phyloP scores from a whole-genome alignment of 2,329 filamentous ascomycete genomes.

The Aspergillus clavatus region DNA sequence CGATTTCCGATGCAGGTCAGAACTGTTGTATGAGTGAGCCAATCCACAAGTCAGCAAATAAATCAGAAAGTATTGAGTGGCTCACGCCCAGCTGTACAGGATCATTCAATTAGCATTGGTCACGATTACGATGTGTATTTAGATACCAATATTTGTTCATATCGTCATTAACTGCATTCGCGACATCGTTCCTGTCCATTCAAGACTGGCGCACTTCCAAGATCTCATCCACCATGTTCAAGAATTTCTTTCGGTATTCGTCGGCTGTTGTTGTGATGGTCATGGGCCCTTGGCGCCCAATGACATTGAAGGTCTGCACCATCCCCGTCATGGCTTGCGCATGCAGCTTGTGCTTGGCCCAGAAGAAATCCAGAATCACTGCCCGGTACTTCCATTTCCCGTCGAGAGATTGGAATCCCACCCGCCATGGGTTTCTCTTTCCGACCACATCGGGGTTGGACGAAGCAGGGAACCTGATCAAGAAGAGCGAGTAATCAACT shows the following conservation, averaged over 20 bases:
- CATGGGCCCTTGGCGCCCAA: conserved; percentile 65
- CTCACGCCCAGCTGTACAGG: neutral
- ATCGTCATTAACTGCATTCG: neutral
- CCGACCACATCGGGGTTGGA: conserved; percentile 30
- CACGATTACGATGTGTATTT: neutral
- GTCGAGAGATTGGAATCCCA: conserved; percentile 57
- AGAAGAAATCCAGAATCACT: conserved; percentile 70
- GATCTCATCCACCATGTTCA: conserved; percentile 48
- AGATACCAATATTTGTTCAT: neutral
- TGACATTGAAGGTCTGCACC: conserved; percentile 58
- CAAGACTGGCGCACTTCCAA: conserved; percentile 30
- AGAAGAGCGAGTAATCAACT: conserved; percentile 71
- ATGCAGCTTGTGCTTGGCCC: conserved; percentile 66
- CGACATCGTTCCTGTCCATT: neutral
- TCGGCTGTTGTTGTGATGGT: conserved; percentile 65
- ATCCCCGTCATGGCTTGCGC: conserved; percentile 62
- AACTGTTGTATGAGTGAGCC: neutral
- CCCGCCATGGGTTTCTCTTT: conserved; percentile 51
- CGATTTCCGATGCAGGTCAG: neutral
- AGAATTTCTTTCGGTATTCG: conserved; percentile 60
- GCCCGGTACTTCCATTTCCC: conserved; percentile 64
- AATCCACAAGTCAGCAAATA: conserved; percentile 3
- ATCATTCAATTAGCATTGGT: neutral
- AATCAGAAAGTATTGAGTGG: neutral
- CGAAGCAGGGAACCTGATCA: conserved; percentile 54